These are phyloP conservation scores for Tillandsia leiboldiana DNA, from an alignment of 176 grass and related monocot species.

Conservation along the genomic window DNA sequence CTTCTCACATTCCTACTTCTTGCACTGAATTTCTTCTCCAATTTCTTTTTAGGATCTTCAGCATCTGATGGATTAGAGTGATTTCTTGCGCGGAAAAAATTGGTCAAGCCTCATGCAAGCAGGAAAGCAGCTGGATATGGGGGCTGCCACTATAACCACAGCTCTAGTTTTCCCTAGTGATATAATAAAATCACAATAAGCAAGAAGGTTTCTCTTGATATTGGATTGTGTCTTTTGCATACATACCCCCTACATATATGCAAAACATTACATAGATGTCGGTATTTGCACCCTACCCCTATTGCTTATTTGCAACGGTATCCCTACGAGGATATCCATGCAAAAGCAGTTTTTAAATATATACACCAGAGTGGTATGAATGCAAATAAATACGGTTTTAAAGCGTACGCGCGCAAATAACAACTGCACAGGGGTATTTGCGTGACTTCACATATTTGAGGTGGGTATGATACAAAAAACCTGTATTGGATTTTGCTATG, in stretches of 20 bases:
- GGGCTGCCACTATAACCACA: constrained; percentile 34
- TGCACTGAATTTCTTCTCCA: constrained; percentile 28
- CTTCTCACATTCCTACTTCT: constrained; percentile 6
- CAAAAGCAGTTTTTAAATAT: constrained; percentile 4
- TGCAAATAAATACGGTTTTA: not conserved
- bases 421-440: too few relatives aligned
- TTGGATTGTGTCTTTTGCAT: too few relatives aligned
- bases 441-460: too few relatives aligned
- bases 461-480: too few relatives aligned
- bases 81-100: constrained; percentile 26
- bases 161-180: not conserved
- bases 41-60: constrained; percentile 25
- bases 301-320: too few relatives aligned
- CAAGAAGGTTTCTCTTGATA: too few relatives aligned
- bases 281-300: too few relatives aligned
- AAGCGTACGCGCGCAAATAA: too few relatives aligned
- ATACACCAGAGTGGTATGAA: not conserved
- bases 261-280: too few relatives aligned
- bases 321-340: not conserved
- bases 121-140: constrained; percentile 40
- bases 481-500: too few relatives aligned
- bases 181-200: too few relatives aligned
- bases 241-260: too few relatives aligned
- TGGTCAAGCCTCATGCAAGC: constrained; percentile 15
- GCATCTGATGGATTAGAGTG: constrained; percentile 11